These are phyloP conservation scores for Ophiostoma tasmaniense DNA, from an alignment of 2,329 filamentous ascomycete species.

Conservation along the genomic window DNA sequence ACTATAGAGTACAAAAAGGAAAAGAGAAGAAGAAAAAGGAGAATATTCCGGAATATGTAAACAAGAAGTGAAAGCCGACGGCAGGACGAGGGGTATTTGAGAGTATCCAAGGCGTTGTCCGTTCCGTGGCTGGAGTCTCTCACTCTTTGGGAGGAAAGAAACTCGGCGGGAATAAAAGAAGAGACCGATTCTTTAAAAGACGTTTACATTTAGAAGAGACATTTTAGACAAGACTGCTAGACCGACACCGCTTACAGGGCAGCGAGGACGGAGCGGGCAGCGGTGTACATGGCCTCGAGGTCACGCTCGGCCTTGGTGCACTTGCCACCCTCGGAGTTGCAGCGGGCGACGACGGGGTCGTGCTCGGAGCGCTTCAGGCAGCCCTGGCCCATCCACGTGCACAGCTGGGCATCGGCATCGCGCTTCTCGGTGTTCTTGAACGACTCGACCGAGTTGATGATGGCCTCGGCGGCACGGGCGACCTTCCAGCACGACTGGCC, in stretches of 20 bases:
- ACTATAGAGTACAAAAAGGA: neutral
- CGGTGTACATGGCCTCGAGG: slow-evolving; percentile 29
- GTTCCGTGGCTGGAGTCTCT: neutral
- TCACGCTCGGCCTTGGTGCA: slow-evolving; percentile 33
- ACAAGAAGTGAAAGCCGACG: neutral
- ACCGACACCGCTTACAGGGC: slow-evolving; percentile 6
- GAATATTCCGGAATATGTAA: neutral
- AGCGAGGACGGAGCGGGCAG: slow-evolving; percentile 26
- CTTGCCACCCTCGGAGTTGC: slow-evolving; percentile 26
- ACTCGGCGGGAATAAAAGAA: neutral
- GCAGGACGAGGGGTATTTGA: neutral
- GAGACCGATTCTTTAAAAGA: neutral
- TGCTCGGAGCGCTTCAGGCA: slow-evolving; percentile 21
- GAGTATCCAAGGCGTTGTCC: neutral
- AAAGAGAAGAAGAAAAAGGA: neutral
- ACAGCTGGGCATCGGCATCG: slow-evolving; percentile 17
- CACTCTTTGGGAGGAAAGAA: neutral
- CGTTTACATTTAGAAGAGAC: neutral
- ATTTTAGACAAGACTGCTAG: neutral
- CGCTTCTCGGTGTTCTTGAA: slow-evolving; percentile 9
- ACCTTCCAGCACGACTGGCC: slow-evolving; percentile 34
- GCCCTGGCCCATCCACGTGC: slow-evolving; percentile 16
- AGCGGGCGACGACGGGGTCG: slow-evolving; percentile 26
- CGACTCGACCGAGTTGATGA: slow-evolving; percentile 12
- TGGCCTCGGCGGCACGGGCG: slow-evolving; percentile 32